phyloP scores from a whole-genome alignment of 352 stramenopile species.

The Pythium aquatile region DNA sequence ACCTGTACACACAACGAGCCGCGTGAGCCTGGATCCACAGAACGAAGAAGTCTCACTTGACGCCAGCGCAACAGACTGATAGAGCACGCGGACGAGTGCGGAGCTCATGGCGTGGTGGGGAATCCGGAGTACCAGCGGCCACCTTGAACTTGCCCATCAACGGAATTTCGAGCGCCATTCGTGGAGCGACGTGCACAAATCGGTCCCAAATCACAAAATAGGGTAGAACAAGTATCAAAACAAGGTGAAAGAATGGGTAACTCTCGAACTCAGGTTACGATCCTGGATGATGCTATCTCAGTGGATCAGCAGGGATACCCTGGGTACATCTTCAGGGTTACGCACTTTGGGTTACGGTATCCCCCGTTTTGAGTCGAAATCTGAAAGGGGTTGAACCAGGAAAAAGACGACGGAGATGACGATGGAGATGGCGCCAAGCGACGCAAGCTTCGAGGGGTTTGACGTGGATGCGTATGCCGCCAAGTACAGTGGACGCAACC shows the following conservation, averaged over 20 bases:
- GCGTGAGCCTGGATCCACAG: background rate
- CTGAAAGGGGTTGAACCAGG: conserved; percentile 26
- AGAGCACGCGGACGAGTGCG: conserved; percentile 39
- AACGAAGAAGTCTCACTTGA: background rate
- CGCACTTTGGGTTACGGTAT: background rate
- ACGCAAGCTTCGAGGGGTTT: conserved; percentile 49
- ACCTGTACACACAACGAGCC: conserved; percentile 24
- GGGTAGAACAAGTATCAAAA: background rate
- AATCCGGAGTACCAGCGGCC: conserved; percentile 1
- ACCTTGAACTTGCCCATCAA: conserved; percentile 34
- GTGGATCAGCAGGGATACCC: background rate
- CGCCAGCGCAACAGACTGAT: conserved; percentile 26
- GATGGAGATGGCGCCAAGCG: conserved; percentile 15
- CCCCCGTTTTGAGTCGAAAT: background rate
- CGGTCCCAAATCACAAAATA: conserved; percentile 10
- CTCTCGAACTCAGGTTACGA: background rate
- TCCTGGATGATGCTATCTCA: background rate
- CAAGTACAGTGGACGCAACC: conserved; percentile 84
- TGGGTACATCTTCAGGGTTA: conserved; percentile 11
- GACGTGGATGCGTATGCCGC: conserved; percentile 79
- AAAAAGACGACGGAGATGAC: conserved; percentile 11
- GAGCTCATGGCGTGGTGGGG: conserved; percentile 25
- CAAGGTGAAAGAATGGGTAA: background rate
- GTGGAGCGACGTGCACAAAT: conserved; percentile 18
- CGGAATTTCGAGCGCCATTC: conserved; percentile 15